A percentile compares a stretch with the other conserved stretches of the same genome.
phyloP scores from a whole-genome alignment of 2,329 filamentous ascomycete genomes.

The Cladosporium sp. region DNA sequence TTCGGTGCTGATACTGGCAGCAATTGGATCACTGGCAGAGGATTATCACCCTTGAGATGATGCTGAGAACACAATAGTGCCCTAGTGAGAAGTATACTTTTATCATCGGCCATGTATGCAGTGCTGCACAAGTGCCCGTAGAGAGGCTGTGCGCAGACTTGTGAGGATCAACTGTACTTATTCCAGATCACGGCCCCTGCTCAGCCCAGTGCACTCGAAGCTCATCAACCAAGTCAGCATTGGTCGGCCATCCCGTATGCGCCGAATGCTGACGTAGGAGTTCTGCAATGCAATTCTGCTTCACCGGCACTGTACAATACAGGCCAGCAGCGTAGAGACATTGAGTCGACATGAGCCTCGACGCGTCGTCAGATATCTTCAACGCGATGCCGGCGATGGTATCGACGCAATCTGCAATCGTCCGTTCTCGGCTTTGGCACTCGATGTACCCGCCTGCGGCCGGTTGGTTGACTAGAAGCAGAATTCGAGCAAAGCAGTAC shows the following conservation, averaged over 20 bases:
- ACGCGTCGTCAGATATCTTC: conserved; percentile 39
- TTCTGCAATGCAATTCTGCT: conserved; percentile 35
- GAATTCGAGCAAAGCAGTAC: conserved; percentile 50
- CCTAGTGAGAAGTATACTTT: too few species aligned
- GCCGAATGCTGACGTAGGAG: conserved; percentile 37
- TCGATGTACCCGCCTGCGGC: conserved; percentile 48
- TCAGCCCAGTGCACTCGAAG: conserved; percentile 22
- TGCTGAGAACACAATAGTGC: too few species aligned
- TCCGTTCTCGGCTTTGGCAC: conserved; percentile 42
- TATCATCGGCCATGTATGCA: too few species aligned
- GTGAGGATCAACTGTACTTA: too few species aligned
- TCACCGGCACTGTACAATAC: conserved; percentile 37
- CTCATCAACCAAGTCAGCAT: conserved; percentile 27
- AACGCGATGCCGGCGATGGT: conserved; percentile 50
- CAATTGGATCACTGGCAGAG: too few species aligned
- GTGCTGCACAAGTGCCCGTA: too few species aligned
- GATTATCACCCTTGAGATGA: too few species aligned
- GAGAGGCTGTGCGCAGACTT: too few species aligned
- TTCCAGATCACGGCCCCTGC: background rate
- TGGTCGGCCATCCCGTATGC: conserved; percentile 40
- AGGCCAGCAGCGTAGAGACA: conserved; percentile 42
- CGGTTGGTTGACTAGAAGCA: conserved; percentile 52
- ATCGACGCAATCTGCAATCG: conserved; percentile 45
- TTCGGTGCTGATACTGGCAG: too few species aligned
- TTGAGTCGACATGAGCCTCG: conserved; percentile 42